Evolutionary conservation across 2,329 filamentous ascomycete genomes (phyloP).

Genomic region (Alternaria burnsii): DNA sequence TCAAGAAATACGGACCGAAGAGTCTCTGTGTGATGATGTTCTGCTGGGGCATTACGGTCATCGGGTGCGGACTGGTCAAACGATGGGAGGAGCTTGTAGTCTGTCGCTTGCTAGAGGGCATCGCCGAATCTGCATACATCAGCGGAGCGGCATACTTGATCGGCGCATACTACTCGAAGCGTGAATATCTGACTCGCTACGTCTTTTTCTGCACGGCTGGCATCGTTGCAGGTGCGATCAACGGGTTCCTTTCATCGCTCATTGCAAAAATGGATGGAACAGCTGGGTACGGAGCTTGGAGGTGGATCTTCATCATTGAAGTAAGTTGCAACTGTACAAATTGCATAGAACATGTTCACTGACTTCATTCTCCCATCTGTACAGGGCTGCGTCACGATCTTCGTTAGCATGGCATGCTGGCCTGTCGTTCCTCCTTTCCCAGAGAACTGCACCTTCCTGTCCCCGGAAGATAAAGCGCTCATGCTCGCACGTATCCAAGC

Average conservation of each 20-base stretch:
- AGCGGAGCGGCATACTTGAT: slow-evolving; percentile 42
- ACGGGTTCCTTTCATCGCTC: slow-evolving; percentile 61
- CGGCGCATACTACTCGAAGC: slow-evolving; percentile 57
- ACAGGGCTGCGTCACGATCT: slow-evolving; percentile 62
- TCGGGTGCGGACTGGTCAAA: slow-evolving; percentile 43
- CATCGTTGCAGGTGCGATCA: slow-evolving; percentile 64
- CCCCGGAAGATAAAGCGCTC: slow-evolving; percentile 60
- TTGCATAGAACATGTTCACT: no score
- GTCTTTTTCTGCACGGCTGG: slow-evolving; percentile 64
- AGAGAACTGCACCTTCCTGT: slow-evolving; percentile 59
- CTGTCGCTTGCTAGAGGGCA: slow-evolving; percentile 42
- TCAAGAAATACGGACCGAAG: slow-evolving; percentile 47
- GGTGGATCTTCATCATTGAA: slow-evolving; percentile 65
- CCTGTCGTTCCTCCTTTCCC: slow-evolving; percentile 62
- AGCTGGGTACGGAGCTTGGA: slow-evolving; percentile 35
- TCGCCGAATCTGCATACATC: slow-evolving; percentile 43
- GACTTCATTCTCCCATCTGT: no score
- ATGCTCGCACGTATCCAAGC: slow-evolving; percentile 61
- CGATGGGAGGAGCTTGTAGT: slow-evolving; percentile 39
- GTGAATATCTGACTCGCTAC: slow-evolving; percentile 62
- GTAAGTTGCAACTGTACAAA: slow-evolving; percentile 26
- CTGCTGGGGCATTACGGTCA: slow-evolving; percentile 44
- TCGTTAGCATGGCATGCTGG: slow-evolving; percentile 57
- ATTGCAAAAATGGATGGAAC: slow-evolving; percentile 43
- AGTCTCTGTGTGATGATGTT: slow-evolving; percentile 48